A percentile compares a stretch with the other conserved stretches of the same genome.
Evolutionary conservation across 257 asterid genomes (phyloP).

Genomic region (Linderniella brevidens): DNA sequence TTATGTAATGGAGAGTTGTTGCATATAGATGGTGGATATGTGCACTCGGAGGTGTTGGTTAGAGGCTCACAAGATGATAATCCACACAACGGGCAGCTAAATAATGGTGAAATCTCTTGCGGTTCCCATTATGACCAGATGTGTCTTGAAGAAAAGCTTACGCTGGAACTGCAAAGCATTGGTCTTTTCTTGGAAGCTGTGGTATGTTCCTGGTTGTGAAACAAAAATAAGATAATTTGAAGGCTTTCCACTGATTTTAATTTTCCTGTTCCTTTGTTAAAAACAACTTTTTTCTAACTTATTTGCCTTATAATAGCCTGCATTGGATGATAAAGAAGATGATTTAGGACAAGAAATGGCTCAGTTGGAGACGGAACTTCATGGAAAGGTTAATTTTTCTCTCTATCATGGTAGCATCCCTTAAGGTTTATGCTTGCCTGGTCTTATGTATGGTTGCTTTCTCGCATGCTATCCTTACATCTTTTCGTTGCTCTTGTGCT

Average conservation of each 20-base stretch:
- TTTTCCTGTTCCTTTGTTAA: not conserved
- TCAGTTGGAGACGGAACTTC: constrained; percentile 47
- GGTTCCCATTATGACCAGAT: constrained; percentile 59
- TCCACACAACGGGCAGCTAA: constrained; percentile 24
- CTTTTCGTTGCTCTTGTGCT: not conserved
- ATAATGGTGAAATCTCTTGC: constrained; percentile 23
- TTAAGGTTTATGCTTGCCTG: not conserved
- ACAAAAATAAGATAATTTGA: too few relatives aligned
- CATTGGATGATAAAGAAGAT: constrained; percentile 75
- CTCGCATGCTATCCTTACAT: not conserved
- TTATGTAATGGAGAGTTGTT: constrained; percentile 27
- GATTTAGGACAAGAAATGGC: constrained; percentile 44
- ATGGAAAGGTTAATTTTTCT: constrained; percentile 40
- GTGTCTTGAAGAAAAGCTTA: constrained; percentile 53
- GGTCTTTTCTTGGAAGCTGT: constrained; percentile 63
- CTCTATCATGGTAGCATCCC: not conserved
- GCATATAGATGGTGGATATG: constrained; percentile 31
- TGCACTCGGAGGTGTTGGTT: constrained; percentile 49
- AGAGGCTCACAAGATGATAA: constrained; percentile 43
- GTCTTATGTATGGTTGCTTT: not conserved
- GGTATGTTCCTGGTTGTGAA: constrained; percentile 37
- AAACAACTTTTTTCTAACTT: constrained; percentile 3
- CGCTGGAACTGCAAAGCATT: constrained; percentile 64
- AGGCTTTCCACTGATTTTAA: not conserved
- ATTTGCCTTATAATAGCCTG: constrained; percentile 43